A percentile compares a stretch with the other conserved stretches of the same genome.
Conservation (phyloP, 345 rosid genomes). For the Eucalyptus pauciflora region DNA sequence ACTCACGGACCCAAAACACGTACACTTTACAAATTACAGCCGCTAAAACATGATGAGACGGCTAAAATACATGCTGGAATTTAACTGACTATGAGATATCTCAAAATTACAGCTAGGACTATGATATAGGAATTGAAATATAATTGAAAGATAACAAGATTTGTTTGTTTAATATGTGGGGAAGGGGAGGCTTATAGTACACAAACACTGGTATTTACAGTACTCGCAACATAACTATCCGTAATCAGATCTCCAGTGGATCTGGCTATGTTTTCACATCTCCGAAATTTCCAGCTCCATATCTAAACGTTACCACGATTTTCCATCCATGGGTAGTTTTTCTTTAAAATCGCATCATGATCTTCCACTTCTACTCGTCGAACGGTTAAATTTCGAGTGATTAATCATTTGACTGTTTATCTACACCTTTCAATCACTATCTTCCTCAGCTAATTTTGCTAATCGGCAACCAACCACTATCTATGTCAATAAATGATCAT, state of each 20-base stretch:
- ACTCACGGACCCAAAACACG: not conserved
- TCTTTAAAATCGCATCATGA: not conserved
- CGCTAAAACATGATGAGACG: not conserved
- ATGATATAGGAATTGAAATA: not conserved
- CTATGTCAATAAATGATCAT: not conserved
- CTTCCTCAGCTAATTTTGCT: not conserved
- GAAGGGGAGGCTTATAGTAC: no score
- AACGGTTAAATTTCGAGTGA: not conserved
- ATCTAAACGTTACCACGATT: not conserved
- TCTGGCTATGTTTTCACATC: not conserved
- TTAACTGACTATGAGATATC: not conserved
- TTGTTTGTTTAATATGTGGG: no score
- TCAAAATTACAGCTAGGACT: not conserved
- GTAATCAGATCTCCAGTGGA: not conserved
- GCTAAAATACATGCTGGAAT: not conserved
- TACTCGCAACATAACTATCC: not conserved
- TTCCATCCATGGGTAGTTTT: not conserved
- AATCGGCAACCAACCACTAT: not conserved
- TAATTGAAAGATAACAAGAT: no score
- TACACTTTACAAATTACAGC: not conserved
- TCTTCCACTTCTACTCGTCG: not conserved
- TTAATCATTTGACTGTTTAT: not conserved
- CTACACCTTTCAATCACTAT: not conserved
- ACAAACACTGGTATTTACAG: not conserved
- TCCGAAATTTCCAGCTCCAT: not conserved